Evolutionary conservation across 2,329 filamentous ascomycete genomes (phyloP).

Genomic region (Claviceps sp.): DNA sequence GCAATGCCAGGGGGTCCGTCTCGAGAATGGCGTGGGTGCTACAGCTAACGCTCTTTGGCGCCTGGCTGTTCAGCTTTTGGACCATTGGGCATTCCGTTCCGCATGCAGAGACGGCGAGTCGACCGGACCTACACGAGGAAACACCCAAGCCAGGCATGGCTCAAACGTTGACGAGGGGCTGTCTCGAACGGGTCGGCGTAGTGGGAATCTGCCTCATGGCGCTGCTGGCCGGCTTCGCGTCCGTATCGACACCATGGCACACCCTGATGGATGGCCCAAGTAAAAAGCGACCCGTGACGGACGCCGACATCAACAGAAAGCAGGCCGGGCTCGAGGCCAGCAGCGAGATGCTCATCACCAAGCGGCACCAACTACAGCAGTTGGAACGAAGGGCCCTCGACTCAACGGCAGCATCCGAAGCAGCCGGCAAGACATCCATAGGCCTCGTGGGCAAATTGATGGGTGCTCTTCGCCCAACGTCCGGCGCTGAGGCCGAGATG

Average conservation of each 20-base stretch:
- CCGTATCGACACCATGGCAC: constrained; percentile 80
- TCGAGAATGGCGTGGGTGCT: constrained; percentile 50
- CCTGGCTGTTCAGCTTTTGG: constrained; percentile 69
- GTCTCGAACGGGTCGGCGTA: constrained; percentile 60
- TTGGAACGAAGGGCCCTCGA: constrained; percentile 46
- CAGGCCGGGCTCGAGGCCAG: constrained; percentile 67
- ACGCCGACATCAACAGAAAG: constrained; percentile 63
- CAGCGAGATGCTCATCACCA: constrained; percentile 63
- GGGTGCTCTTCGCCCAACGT: constrained; percentile 53
- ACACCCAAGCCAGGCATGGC: constrained; percentile 17
- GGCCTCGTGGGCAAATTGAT: constrained; percentile 65
- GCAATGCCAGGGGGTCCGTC: constrained; percentile 40
- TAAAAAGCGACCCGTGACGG: constrained; percentile 46
- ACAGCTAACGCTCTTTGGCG: constrained; percentile 46
- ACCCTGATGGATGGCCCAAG: constrained; percentile 53
- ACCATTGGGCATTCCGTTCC: constrained; percentile 54
- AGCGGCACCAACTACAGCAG: constrained; percentile 57
- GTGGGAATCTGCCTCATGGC: constrained; percentile 82
- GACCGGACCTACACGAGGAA: background rate
- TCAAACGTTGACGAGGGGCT: constrained; percentile 34
- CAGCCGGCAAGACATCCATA: constrained; percentile 16
- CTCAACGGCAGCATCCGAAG: constrained; percentile 25
- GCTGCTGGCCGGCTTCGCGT: constrained; percentile 75
- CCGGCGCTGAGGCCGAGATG: constrained; percentile 46
- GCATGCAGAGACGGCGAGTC: background rate